Percentiles rank a stretch among this genome's conserved stretches.
These are phyloP conservation scores for Poa pratensis DNA, from an alignment of 176 grass and related monocot species.

Conservation along the genomic window DNA sequence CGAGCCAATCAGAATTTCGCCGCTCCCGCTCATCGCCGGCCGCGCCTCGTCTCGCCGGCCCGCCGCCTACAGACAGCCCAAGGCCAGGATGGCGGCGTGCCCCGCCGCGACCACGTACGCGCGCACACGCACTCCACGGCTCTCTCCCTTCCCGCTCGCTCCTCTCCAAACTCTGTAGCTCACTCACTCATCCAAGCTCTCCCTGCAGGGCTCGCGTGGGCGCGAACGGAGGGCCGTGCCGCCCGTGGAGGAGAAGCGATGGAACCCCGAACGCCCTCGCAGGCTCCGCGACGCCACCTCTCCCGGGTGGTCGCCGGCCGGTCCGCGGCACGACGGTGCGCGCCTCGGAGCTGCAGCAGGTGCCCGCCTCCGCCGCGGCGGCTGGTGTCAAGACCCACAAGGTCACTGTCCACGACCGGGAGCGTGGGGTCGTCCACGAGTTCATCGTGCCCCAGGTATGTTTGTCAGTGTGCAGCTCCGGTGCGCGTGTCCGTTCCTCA, in stretches of 20 bases:
- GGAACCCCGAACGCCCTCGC: neutral
- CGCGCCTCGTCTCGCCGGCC: neutral
- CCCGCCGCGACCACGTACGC: slow-evolving; percentile 48
- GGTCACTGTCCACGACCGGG: slow-evolving; percentile 89
- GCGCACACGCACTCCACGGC: neutral
- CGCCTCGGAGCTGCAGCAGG: slow-evolving; percentile 61
- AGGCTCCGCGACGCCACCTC: neutral
- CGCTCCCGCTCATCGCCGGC: neutral
- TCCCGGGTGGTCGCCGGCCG: neutral
- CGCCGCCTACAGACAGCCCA: neutral
- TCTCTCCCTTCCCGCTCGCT: no score
- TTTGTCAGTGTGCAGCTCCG: neutral
- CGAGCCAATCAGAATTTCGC: slow-evolving; percentile 20
- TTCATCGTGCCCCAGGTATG: slow-evolving; percentile 91
- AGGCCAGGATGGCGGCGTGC: slow-evolving; percentile 35
- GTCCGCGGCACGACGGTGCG: slow-evolving; percentile 16
- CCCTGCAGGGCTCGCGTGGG: slow-evolving; percentile 46
- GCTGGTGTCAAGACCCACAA: slow-evolving; percentile 55
- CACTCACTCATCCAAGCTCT: neutral
- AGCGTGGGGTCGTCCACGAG: slow-evolving; percentile 76
- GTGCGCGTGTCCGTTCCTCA: neutral
- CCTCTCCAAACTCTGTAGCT: neutral
- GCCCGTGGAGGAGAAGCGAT: slow-evolving; percentile 27
- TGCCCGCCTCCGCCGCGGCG: slow-evolving; percentile 1
- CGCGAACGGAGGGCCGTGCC: slow-evolving; percentile 17